A percentile compares a stretch with the other conserved stretches of the same genome.
Conservation (phyloP, 805 yeast species). For the Jamesozyma rosinii region DNA sequence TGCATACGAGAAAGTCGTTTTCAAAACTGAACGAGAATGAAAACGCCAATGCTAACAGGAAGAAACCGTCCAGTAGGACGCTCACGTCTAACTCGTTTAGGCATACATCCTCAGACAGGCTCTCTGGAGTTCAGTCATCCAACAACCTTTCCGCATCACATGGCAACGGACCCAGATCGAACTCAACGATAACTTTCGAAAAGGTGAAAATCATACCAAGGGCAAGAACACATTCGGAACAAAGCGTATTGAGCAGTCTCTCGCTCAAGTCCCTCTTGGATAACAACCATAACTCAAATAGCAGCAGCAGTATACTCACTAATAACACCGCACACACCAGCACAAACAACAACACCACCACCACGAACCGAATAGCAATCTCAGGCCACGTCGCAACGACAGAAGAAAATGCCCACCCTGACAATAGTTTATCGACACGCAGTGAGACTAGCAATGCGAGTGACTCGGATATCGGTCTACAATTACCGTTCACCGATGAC, state of each 20-base stretch:
- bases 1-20: not conserved
- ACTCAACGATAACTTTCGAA: slow-evolving; percentile 33
- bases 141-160: not conserved
- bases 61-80: not conserved
- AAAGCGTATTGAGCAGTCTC: slow-evolving; percentile 45
- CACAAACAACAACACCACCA: not conserved
- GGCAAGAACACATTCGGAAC: slow-evolving; percentile 33
- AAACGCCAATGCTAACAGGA: not conserved
- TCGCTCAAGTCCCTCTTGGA: slow-evolving; percentile 53
- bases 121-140: not conserved
- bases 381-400: slow-evolving; percentile 3
- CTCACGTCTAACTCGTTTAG: not conserved
- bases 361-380: not conserved
- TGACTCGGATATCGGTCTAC: slow-evolving; percentile 19
- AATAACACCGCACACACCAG: too few species aligned
- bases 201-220: slow-evolving; percentile 52
- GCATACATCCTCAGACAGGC: not conserved
- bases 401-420: slow-evolving; percentile 7
- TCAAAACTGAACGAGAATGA: not conserved
- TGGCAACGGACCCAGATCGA: not conserved
- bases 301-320: slow-evolving; percentile 38
- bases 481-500: slow-evolving; percentile 32
- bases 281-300: slow-evolving; percentile 30
- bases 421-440: not conserved
- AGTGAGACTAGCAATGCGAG: not conserved